These are phyloP conservation scores for Gamsiella multidivaricata DNA, from an alignment of 192 early-diverging fungal species.

Conservation along the genomic window DNA sequence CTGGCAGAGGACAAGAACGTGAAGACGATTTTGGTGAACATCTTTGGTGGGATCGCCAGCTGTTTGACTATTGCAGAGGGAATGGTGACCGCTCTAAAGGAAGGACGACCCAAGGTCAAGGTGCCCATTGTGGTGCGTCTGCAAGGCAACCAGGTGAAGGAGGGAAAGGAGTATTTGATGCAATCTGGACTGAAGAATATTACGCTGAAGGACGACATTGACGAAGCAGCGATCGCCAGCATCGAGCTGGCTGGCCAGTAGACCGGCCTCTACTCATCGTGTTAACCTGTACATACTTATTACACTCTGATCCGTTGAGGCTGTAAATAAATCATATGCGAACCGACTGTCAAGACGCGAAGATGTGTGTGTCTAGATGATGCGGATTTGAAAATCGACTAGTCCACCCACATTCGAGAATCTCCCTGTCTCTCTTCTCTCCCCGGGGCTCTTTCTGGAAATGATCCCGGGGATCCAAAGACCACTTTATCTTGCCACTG, in stretches of 20 bases:
- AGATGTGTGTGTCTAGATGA: too few species aligned
- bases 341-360: too few species aligned
- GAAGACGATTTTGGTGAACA: conserved; percentile 47
- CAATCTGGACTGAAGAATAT: conserved; percentile 30
- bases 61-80: conserved; percentile 48
- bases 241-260: conserved; percentile 22
- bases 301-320: too few species aligned
- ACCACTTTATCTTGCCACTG: too few species aligned
- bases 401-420: too few species aligned
- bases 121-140: conserved; percentile 42
- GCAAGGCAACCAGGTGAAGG: conserved; percentile 43
- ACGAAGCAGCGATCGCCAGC: conserved; percentile 39
- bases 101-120: conserved; percentile 29
- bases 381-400: too few species aligned
- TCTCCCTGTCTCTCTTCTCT: too few species aligned
- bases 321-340: too few species aligned
- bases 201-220: conserved; percentile 40
- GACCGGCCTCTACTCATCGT: background rate
- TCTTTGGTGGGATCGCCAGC: conserved; percentile 50
- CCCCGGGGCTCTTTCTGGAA: too few species aligned
- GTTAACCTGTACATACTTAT: background rate
- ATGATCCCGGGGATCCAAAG: too few species aligned
- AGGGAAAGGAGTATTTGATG: conserved; percentile 35
- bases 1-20: conserved; percentile 49
- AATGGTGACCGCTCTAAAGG: conserved; percentile 28